A percentile compares a stretch with the other conserved stretches of the same genome.
phyloP scores from a whole-genome alignment of 192 early-diverging fungal genomes.

The Podila epicladia region DNA sequence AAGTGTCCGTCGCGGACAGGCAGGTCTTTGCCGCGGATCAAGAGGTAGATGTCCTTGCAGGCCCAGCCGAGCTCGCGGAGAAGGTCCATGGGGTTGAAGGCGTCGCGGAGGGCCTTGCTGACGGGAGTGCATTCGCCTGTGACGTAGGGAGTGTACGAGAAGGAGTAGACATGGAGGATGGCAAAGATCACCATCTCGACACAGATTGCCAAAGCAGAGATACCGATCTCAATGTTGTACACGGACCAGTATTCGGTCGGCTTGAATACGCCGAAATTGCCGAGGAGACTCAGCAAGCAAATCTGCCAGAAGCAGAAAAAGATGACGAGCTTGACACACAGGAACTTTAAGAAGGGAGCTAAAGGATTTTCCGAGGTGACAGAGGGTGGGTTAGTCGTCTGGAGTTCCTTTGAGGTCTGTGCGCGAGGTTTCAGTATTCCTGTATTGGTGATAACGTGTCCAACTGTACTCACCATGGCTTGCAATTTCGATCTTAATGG shows the following conservation, averaged over 20 bases:
- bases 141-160: slow-evolving; percentile 40
- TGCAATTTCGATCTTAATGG: slow-evolving; percentile 64
- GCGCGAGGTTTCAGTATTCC: not conserved
- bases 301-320: slow-evolving; percentile 54
- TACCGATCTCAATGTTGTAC: slow-evolving; percentile 44
- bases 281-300: slow-evolving; percentile 24
- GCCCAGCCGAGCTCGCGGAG: slow-evolving; percentile 41
- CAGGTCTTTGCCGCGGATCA: slow-evolving; percentile 23
- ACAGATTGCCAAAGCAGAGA: slow-evolving; percentile 43
- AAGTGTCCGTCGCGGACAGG: slow-evolving; percentile 29
- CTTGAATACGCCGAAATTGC: slow-evolving; percentile 32
- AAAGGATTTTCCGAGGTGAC: not conserved
- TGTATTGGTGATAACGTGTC: slow-evolving; percentile 1
- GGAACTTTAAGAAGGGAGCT: slow-evolving; percentile 53
- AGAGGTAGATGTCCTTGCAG: slow-evolving; percentile 20
- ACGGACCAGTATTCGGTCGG: slow-evolving; percentile 40
- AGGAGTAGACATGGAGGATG: slow-evolving; percentile 48
- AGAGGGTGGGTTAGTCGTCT: not conserved
- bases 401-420: not conserved
- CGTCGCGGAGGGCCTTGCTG: slow-evolving; percentile 40
- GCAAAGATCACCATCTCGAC: slow-evolving; percentile 57
- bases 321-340: slow-evolving; percentile 56
- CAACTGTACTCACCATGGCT: slow-evolving; percentile 59
- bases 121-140: slow-evolving; percentile 11
- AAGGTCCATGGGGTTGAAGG: slow-evolving; percentile 49